Evolutionary conservation across 768 basidiomycete genomes (phyloP).

Genomic region (Mycena chlorophos): DNA sequence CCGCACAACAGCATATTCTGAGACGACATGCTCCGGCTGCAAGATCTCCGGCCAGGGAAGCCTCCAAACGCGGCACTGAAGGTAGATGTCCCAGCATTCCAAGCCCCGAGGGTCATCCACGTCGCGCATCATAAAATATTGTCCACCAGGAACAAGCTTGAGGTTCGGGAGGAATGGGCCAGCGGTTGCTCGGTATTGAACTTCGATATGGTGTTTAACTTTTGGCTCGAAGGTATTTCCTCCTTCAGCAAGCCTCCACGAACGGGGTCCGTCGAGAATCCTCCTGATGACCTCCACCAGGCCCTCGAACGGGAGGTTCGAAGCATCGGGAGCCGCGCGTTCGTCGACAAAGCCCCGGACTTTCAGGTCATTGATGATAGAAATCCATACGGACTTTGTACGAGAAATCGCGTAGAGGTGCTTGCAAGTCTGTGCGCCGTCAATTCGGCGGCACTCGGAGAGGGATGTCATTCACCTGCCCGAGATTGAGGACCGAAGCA

Average conservation of each 20-base stretch:
- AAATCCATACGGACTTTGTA: neutral
- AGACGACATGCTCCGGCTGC: too few relatives aligned
- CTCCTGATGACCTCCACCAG: neutral
- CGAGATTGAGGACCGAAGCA: too few relatives aligned
- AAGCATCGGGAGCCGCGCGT: neutral
- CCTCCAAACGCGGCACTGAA: too few relatives aligned
- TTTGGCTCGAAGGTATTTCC: neutral
- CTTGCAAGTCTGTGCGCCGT: neutral
- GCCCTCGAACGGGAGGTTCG: neutral
- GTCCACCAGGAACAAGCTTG: too few relatives aligned
- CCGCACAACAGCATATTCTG: too few relatives aligned
- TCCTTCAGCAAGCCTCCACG: neutral
- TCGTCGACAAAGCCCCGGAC: neutral
- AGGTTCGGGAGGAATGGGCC: neutral
- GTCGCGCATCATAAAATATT: too few relatives aligned
- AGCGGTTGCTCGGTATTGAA: neutral
- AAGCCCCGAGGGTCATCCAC: too few relatives aligned
- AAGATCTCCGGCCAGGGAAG: too few relatives aligned
- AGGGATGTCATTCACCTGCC: too few relatives aligned
- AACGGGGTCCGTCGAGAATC: neutral
- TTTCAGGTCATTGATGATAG: neutral
- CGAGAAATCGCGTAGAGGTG: neutral
- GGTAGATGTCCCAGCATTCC: too few relatives aligned
- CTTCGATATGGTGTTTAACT: neutral
- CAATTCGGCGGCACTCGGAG: too few relatives aligned